These are phyloP conservation scores for Diutina sp. DNA, from an alignment of 1,139 yeast species.

Conservation along the genomic window DNA sequence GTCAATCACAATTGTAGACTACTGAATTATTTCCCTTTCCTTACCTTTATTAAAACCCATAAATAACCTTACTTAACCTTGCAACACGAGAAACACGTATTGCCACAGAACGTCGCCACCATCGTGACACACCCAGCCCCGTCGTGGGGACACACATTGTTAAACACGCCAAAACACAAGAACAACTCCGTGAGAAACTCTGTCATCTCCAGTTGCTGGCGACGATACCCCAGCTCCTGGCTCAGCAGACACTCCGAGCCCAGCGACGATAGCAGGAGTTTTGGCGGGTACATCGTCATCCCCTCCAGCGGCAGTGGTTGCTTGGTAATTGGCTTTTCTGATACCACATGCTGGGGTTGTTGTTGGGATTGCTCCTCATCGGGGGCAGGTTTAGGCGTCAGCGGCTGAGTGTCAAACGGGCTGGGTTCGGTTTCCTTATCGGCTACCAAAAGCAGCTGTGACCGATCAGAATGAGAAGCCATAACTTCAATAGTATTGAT, in stretches of 20 bases:
- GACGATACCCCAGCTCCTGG: background rate
- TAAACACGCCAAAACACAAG: background rate
- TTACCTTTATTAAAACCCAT: background rate
- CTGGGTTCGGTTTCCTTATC: background rate
- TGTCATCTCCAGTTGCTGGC: background rate
- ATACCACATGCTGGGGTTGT: background rate
- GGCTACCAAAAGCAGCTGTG: background rate
- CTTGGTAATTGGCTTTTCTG: background rate
- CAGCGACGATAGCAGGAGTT: background rate
- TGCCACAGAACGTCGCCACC: constrained; percentile 1
- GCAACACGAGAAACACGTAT: background rate
- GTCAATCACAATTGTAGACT: too few relatives aligned
- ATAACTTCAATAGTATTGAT: too few relatives aligned
- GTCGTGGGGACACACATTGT: background rate
- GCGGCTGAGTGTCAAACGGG: background rate
- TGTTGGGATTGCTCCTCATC: background rate
- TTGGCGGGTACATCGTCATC: background rate
- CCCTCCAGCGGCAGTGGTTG: background rate
- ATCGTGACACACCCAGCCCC: constrained; percentile 1
- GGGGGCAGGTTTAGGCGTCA: background rate
- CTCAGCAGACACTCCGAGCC: background rate
- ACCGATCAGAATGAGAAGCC: background rate
- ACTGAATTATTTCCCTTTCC: background rate
- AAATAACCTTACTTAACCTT: background rate
- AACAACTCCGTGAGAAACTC: background rate